A percentile compares a stretch with the other conserved stretches of the same genome.
Conservation (phyloP, 208 protist species). For the Trypanosoma cruzi region DNA sequence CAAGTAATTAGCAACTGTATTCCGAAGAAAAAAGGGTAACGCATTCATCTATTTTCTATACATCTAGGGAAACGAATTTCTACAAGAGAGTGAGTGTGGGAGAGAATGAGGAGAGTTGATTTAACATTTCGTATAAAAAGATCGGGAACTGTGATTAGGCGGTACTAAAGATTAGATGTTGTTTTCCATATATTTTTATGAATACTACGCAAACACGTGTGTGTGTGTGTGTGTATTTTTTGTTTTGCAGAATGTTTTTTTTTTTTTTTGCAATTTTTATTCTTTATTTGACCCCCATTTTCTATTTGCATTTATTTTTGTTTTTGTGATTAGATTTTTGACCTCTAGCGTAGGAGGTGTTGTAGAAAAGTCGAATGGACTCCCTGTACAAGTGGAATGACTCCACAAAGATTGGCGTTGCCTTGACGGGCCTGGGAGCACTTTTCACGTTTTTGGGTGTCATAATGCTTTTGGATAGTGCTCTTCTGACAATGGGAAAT, state of each 20-base stretch:
- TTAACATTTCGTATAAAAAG: conserved; percentile 2
- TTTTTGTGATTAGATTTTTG: not conserved
- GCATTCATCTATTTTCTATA: not conserved
- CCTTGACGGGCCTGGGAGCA: conserved; percentile 77
- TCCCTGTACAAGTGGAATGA: conserved; percentile 91
- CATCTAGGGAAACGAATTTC: not conserved
- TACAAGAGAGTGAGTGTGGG: not conserved
- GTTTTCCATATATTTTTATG: not conserved
- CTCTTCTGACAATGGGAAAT: conserved; percentile 91
- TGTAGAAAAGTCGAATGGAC: conserved; percentile 49
- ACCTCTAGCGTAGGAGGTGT: not conserved
- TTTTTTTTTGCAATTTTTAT: too few species aligned
- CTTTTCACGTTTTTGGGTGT: conserved; percentile 84
- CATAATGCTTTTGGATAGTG: conserved; percentile 82
- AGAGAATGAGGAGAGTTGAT: not conserved
- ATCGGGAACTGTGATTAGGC: not conserved
- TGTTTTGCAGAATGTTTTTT: conserved; percentile 1
- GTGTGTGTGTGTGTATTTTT: not conserved
- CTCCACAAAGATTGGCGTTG: conserved; percentile 89
- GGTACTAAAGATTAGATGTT: not conserved
- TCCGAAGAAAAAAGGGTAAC: conserved; percentile 1
- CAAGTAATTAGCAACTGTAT: too few species aligned
- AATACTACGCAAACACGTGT: not conserved
- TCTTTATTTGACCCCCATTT: not conserved
- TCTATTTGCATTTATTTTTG: not conserved